Evolutionary conservation across 2,329 filamentous ascomycete species (phyloP).

Genomic region (Aspergillus phoenicis): DNA sequence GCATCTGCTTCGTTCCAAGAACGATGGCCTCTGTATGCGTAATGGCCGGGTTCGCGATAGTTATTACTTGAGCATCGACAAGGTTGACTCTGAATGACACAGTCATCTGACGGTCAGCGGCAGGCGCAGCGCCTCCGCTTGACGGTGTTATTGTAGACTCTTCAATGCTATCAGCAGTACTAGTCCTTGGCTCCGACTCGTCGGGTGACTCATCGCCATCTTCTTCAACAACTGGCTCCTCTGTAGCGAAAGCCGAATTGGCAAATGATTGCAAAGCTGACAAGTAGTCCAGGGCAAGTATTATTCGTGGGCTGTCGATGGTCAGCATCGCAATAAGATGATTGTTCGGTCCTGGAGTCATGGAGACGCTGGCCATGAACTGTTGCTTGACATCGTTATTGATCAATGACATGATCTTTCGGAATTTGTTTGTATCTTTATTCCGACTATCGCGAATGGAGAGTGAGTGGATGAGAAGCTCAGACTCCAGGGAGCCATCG

Average conservation of each 20-base stretch:
- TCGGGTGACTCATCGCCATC: slow-evolving; percentile 40
- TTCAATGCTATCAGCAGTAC: slow-evolving; percentile 30
- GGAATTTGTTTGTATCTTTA: slow-evolving; percentile 89
- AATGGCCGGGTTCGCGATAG: slow-evolving; percentile 92
- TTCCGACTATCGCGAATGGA: slow-evolving; percentile 92
- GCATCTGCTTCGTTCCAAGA: slow-evolving; percentile 86
- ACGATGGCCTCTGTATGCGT: slow-evolving; percentile 94
- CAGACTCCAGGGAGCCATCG: slow-evolving; percentile 87
- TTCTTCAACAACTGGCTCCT: slow-evolving; percentile 48
- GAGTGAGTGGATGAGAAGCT: slow-evolving; percentile 90
- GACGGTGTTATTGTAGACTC: slow-evolving; percentile 26
- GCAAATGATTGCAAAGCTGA: slow-evolving; percentile 85
- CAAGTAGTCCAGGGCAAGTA: slow-evolving; percentile 93
- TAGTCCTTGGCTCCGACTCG: slow-evolving; percentile 41
- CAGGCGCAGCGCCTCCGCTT: slow-evolving; percentile 35
- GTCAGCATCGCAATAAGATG: slow-evolving; percentile 89
- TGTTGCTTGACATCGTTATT: slow-evolving; percentile 92
- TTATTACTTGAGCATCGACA: slow-evolving; percentile 92
- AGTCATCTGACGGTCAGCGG: slow-evolving; percentile 60
- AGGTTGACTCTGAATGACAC: slow-evolving; percentile 90
- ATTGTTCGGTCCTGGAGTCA: slow-evolving; percentile 79
- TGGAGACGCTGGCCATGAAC: slow-evolving; percentile 95
- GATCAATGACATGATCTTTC: slow-evolving; percentile 95
- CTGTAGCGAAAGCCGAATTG: slow-evolving; percentile 65
- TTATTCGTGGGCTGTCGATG: slow-evolving; percentile 90